phyloP scores from a whole-genome alignment of 768 basidiomycete species.

The Tylopilus felleus region DNA sequence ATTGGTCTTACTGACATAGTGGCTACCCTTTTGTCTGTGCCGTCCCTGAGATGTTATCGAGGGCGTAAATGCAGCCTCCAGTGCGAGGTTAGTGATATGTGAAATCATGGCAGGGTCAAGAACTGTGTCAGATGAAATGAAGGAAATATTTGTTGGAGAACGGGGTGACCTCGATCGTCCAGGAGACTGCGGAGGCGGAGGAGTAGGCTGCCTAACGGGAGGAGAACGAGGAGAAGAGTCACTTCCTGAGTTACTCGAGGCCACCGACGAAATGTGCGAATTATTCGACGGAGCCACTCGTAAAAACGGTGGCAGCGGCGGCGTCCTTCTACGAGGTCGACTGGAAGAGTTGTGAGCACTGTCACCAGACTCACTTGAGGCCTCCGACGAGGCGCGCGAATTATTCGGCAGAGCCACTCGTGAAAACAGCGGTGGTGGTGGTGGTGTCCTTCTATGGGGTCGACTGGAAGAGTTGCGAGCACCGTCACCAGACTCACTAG shows the following conservation, averaged over 20 bases:
- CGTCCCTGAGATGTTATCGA: not conserved
- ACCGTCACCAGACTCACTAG: too few relatives aligned
- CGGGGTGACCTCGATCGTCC: not conserved
- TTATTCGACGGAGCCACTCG: not conserved
- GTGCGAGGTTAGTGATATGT: not conserved
- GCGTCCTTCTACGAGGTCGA: not conserved
- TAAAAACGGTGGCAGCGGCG: not conserved
- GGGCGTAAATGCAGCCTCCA: not conserved
- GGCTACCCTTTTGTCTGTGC: not conserved
- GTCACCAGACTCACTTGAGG: not conserved
- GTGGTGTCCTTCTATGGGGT: not conserved
- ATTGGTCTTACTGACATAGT: not conserved
- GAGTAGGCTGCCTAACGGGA: slow-evolving; percentile 2
- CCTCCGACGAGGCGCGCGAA: not conserved
- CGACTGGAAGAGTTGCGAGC: not conserved
- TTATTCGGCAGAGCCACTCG: not conserved
- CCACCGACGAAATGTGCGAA: not conserved
- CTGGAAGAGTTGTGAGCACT: not conserved
- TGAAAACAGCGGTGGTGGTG: not conserved
- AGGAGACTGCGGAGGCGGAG: not conserved
- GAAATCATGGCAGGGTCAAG: not conserved
- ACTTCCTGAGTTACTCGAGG: not conserved
- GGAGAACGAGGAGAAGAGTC: not conserved
- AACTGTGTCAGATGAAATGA: not conserved
- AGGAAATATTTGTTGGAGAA: not conserved